Conservation (phyloP, 768 basidiomycete genomes). For the Termitomyces sp. region DNA sequence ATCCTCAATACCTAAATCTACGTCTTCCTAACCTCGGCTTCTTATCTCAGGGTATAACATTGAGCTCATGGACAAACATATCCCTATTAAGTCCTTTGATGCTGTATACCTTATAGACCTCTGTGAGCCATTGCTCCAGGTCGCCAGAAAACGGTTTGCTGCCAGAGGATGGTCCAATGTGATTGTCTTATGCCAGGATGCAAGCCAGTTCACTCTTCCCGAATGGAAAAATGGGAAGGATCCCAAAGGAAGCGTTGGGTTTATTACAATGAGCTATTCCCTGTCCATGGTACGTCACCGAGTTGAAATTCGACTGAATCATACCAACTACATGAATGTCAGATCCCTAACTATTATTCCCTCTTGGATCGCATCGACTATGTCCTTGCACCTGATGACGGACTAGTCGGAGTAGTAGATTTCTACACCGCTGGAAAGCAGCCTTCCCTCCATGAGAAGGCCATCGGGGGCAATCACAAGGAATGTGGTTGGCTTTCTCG, state of each 20-base stretch:
- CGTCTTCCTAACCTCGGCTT: not conserved
- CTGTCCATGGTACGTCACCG: conserved; percentile 43
- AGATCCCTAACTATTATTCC: conserved; percentile 62
- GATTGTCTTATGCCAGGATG: conserved; percentile 68
- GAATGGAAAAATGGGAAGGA: conserved; percentile 46
- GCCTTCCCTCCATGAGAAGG: conserved; percentile 50
- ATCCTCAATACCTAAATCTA: not conserved
- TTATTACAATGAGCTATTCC: conserved; percentile 52
- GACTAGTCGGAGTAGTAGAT: conserved; percentile 65
- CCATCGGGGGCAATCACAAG: conserved; percentile 59
- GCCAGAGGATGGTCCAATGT: conserved; percentile 72
- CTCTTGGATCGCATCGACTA: conserved; percentile 66
- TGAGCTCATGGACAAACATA: conserved; percentile 63
- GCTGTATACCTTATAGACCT: conserved; percentile 70
- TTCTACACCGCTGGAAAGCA: conserved; percentile 64
- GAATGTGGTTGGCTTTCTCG: conserved; percentile 61
- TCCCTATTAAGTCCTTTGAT: conserved; percentile 56
- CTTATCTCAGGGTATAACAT: conserved; percentile 43
- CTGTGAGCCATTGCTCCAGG: conserved; percentile 64
- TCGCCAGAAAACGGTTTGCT: conserved; percentile 64
- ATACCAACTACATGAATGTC: not conserved
- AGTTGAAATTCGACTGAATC: not conserved
- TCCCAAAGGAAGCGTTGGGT: conserved; percentile 50
- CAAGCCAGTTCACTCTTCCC: conserved; percentile 59
- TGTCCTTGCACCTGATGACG: conserved; percentile 52